phyloP scores from a whole-genome alignment of 2,329 filamentous ascomycete genomes.

The Colletotrichum sp. region DNA sequence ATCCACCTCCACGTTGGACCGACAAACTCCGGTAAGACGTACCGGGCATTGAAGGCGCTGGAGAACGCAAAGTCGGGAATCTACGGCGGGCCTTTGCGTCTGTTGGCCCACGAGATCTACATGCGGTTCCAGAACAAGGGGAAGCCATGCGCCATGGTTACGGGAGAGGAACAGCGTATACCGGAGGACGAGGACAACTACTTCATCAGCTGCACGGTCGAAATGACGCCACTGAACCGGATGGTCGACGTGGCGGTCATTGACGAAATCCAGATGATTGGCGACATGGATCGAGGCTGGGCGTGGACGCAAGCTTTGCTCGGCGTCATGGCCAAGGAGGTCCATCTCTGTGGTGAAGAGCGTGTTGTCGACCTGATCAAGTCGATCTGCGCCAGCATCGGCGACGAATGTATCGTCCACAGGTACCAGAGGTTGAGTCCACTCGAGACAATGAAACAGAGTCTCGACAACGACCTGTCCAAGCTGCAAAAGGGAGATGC shows the following conservation, averaged over 20 bases:
- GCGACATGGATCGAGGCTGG: slow-evolving; percentile 79
- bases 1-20: slow-evolving; percentile 95
- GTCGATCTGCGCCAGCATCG: slow-evolving; percentile 77
- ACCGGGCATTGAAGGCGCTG: slow-evolving; percentile 85
- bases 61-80: slow-evolving; percentile 79
- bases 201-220: slow-evolving; percentile 89
- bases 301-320: slow-evolving; percentile 93
- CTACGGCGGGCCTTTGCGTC: slow-evolving; percentile 87
- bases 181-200: slow-evolving; percentile 61
- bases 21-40: slow-evolving; percentile 98
- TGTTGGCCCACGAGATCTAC: slow-evolving; percentile 95
- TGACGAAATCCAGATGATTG: slow-evolving; percentile 99
- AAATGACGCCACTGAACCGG: slow-evolving; percentile 72
- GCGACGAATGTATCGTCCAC: slow-evolving; percentile 84
- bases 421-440: slow-evolving; percentile 84
- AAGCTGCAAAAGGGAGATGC: slow-evolving; percentile 88
- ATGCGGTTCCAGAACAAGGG: slow-evolving; percentile 82
- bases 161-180: slow-evolving; percentile 85
- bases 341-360: slow-evolving; percentile 93
- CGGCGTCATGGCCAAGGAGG: slow-evolving; percentile 83
- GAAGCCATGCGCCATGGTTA: slow-evolving; percentile 78
- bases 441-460: slow-evolving; percentile 67
- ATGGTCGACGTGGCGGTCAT: slow-evolving; percentile 89
- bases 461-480: slow-evolving; percentile 67
- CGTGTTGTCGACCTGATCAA: slow-evolving; percentile 80